Base-by-base conservation (phyloP, 1,139 yeast genomes). In the Scheffersomyces stambukii region DNA sequence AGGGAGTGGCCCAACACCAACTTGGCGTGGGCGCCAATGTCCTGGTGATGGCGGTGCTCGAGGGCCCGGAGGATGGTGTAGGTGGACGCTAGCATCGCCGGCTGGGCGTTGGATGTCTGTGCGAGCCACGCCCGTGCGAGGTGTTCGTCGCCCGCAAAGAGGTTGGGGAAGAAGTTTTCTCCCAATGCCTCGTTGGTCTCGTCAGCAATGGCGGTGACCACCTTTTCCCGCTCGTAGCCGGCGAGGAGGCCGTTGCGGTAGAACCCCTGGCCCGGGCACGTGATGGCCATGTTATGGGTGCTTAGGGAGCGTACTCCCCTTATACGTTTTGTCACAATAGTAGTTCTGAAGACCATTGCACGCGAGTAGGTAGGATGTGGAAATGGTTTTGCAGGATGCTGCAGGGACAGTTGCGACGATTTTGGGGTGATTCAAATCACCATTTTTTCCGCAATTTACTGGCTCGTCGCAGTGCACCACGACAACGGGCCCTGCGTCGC, bases 161-260 rank as follows among this genome's bases (percentile, higher is more conserved):
- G 36, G 11, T 50, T 41, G 3, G 38, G 26, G 14, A 66, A 53
- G 47, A 73, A 79, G 5, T 65, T 57, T 12, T 58, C 66, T n/a
- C 65, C 67, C 41, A 89, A 77, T 3, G 81, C 73, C 33, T 77
- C 83, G 25, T 68, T 70, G 37, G 86, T 80, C 16, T 75, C 82
- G 8, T 57, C 50, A 5, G 61, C 40, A 13, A 43, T 33, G 29
- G 6, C 23, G 18, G 15, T 31, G 26, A 21, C 9, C n/a, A 18
- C 3, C 11, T 10, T 10, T 7, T 39, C 41, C n/a, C n/a, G n/a
- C n/a, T 12, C 36, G 37, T 8, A 18, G 6, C 10, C 10, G 20
- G 30, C 46, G 10, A 65, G 46, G 15, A 64, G 38, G 3, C 58
- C 58, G 17, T 52, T 43, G 18, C 43, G 42, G 6, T 58, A 33